Base-by-base conservation (phyloP, 805 yeast genomes). In the Metschnikowia sp. region DNA sequence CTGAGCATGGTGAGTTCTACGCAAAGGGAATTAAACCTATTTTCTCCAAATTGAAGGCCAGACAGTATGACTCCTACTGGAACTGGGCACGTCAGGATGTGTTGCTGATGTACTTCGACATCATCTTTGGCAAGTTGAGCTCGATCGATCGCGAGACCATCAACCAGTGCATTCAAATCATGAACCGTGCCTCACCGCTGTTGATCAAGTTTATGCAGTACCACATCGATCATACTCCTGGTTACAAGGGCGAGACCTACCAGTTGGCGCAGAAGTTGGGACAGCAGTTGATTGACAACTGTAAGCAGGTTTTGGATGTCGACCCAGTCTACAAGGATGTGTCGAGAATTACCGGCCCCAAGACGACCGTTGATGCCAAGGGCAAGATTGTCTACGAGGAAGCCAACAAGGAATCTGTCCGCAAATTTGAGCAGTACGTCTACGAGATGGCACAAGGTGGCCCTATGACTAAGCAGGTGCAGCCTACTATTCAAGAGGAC, bases 31-130 rank as follows among this genome's bases (percentile, higher is more conserved):
- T 94, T 60, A 76, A 83, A 56, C 96, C 98, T 36, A 82, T 85
- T 4, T 94, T 94, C 74, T 87, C 96, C 31, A 78, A 92, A 52
- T 79, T 87, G 72, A 94, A 94, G 76, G 96, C 97, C 29, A 87
- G 99, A 76, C 83, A 86, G 45, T 94, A 92, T 69, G 98, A 94
- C 72, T 90, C 97, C 19, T 90, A 91, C 72, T 94, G 99, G 99
- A 95, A 95, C 72, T 94, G 99, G 99, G 97, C 98, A 40, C 88
- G 97, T 71, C 99, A 94, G 76, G 96, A 94, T 67, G 87, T 94
- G 51, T 75, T 94, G 59, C 82, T 90, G 42, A 85, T 94, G 88
- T 94, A 88, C 74, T 94, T 81, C 66, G 97, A 94, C 70, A 90
- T 94, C 61, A 90, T 94, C 59, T 95, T 94, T 69, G 99, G 99